Percentiles rank a stretch among this genome's conserved stretches.
Evolutionary conservation across 2,329 filamentous ascomycete species (phyloP).

Genomic region (Paecilomyces niveus): DNA sequence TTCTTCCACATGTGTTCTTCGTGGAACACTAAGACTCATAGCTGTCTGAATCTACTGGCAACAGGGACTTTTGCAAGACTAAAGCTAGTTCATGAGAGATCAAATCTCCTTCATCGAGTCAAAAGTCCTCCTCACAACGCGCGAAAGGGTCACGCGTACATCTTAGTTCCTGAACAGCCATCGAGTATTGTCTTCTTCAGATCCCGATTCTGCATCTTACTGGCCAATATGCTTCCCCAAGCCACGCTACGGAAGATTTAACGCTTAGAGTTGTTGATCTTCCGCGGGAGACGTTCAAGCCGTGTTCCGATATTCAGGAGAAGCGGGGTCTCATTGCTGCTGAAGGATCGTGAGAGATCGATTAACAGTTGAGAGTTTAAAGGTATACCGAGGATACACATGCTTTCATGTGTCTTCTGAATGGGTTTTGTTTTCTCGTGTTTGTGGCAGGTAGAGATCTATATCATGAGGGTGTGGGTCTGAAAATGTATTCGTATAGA

Average conservation of each 20-base stretch:
- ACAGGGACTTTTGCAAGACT: not conserved
- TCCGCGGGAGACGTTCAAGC: not conserved
- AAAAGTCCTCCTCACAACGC: not conserved
- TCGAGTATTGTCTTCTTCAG: not conserved
- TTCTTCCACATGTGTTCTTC: too few species aligned
- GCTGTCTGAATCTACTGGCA: not conserved
- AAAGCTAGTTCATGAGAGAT: not conserved
- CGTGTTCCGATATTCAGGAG: not conserved
- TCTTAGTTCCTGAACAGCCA: not conserved
- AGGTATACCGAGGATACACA: not conserved
- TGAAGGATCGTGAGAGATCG: not conserved
- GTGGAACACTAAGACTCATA: not conserved
- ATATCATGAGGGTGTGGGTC: not conserved
- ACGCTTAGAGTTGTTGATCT: not conserved
- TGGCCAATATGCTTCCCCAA: not conserved
- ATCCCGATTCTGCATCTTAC: not conserved
- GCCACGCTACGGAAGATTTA: not conserved
- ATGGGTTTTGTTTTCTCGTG: not conserved
- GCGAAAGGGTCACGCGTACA: not conserved
- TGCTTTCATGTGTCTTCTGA: not conserved
- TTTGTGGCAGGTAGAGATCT: not conserved
- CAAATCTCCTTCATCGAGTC: not conserved
- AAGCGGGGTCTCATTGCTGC: not conserved
- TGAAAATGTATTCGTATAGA: not conserved
- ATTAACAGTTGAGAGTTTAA: not conserved